Evolutionary conservation across 1,139 yeast genomes (phyloP).

Genomic region (Sugiyamaella japonica): DNA sequence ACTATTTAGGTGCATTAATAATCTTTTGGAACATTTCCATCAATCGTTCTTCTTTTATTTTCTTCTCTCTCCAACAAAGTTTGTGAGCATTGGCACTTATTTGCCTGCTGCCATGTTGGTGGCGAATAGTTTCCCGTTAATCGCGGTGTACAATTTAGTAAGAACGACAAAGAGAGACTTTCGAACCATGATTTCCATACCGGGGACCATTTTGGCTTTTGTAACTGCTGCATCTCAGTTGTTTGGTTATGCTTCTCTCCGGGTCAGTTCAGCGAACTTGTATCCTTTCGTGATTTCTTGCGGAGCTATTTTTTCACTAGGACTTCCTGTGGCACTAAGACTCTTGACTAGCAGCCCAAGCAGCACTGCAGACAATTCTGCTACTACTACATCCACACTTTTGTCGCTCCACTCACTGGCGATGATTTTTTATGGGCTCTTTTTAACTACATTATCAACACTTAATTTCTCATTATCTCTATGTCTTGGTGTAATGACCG

Average conservation of each 20-base stretch:
- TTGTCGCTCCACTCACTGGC: conserved; percentile 44
- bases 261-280: conserved; percentile 19
- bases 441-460: conserved; percentile 72
- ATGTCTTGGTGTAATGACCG: conserved; percentile 61
- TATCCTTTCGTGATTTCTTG: conserved; percentile 22
- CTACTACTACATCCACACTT: conserved; percentile 17
- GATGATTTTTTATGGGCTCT: conserved; percentile 62
- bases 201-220: conserved; percentile 29
- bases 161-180: conserved; percentile 32
- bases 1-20: conserved; percentile 83
- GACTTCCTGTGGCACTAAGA: conserved; percentile 20
- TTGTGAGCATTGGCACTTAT: conserved; percentile 93
- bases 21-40: conserved; percentile 90
- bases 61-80: conserved; percentile 70
- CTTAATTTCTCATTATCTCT: conserved; percentile 83
- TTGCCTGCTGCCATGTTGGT: conserved; percentile 80
- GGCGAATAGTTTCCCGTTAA: conserved; percentile 68
- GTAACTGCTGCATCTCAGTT: conserved; percentile 27
- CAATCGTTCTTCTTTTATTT: conserved; percentile 95
- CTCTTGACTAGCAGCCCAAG: conserved; percentile 10
- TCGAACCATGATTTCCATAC: conserved; percentile 25
- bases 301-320: conserved; percentile 17
- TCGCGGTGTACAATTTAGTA: conserved; percentile 56
- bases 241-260: conserved; percentile 27
- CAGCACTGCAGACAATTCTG: too few species aligned